These are phyloP conservation scores for Cutaneotrichosporon cutaneum DNA, from an alignment of 1,284 basidiomycete genomes.

Conservation along the genomic window DNA sequence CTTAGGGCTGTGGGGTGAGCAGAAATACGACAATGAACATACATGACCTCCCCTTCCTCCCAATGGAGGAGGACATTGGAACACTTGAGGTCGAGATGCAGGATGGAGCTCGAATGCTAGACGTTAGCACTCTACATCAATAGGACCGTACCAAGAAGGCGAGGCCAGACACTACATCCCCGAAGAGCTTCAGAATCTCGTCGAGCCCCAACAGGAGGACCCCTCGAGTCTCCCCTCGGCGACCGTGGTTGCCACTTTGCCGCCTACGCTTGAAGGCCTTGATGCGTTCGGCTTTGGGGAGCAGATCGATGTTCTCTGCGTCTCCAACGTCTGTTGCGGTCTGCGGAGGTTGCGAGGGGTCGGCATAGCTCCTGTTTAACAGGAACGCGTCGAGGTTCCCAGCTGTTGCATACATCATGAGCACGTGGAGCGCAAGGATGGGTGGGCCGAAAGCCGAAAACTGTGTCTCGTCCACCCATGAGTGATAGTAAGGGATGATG, in stretches of 20 bases:
- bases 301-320: conserved; percentile 58
- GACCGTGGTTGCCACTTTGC: conserved; percentile 41
- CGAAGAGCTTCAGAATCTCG: conserved; percentile 72
- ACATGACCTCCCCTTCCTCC: conserved; percentile 79
- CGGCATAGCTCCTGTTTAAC: conserved; percentile 59
- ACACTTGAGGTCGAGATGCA: conserved; percentile 90
- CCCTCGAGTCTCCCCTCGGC: conserved; percentile 54
- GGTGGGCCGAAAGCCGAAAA: conserved; percentile 80
- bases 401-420: conserved; percentile 92
- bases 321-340: conserved; percentile 34
- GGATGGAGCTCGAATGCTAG: conserved; percentile 77
- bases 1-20: conserved; percentile 47
- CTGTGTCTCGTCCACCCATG: conserved; percentile 82
- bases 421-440: conserved; percentile 76
- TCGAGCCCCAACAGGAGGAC: conserved; percentile 77
- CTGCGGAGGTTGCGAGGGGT: conserved; percentile 21
- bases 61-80: conserved; percentile 89
- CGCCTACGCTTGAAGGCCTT: conserved; percentile 54
- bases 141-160: conserved; percentile 66
- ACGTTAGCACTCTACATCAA: conserved; percentile 1
- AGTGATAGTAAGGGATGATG: conserved; percentile 90
- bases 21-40: neutral
- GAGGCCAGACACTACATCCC: conserved; percentile 73
- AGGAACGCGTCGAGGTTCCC: conserved; percentile 81
- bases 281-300: conserved; percentile 60